Percentiles rank a stretch among this genome's conserved stretches.
These are phyloP conservation scores for Penicillium canescens DNA, from an alignment of 495 filamentous ascomycete genomes.

Conservation along the genomic window DNA sequence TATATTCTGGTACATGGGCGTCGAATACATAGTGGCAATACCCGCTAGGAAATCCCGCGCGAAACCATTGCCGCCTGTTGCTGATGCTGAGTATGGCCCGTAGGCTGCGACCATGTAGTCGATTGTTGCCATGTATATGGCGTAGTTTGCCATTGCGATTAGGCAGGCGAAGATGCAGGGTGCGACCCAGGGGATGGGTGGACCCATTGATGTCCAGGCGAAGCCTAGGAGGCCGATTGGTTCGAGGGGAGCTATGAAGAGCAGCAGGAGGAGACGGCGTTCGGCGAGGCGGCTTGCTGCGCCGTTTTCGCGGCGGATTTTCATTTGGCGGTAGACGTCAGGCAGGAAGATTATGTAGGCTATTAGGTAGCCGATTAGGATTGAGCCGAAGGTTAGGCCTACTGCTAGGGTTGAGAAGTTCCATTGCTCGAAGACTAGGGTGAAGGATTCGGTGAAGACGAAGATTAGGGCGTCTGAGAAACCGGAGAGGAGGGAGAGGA, in stretches of 20 bases:
- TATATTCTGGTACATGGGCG: slow-evolving; percentile 40
- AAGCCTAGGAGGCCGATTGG: slow-evolving; percentile 71
- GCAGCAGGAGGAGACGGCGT: slow-evolving; percentile 54
- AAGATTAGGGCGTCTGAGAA: slow-evolving; percentile 83
- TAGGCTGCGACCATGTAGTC: slow-evolving; percentile 86
- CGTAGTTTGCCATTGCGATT: slow-evolving; percentile 70
- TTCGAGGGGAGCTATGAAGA: slow-evolving; percentile 64
- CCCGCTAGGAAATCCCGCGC: slow-evolving; percentile 50
- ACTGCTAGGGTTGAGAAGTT: slow-evolving; percentile 53
- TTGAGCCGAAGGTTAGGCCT: slow-evolving; percentile 64
- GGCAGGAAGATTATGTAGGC: slow-evolving; percentile 66
- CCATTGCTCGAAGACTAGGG: slow-evolving; percentile 66
- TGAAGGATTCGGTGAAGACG: slow-evolving; percentile 71
- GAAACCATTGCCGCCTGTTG: slow-evolving; percentile 69
- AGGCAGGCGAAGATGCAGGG: slow-evolving; percentile 58
- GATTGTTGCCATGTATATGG: slow-evolving; percentile 78
- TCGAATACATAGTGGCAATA: slow-evolving; percentile 47
- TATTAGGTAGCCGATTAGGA: slow-evolving; percentile 65
- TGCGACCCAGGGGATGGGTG: slow-evolving; percentile 61
- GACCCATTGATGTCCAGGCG: slow-evolving; percentile 64
- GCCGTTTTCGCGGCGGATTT: slow-evolving; percentile 45
- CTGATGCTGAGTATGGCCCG: slow-evolving; percentile 75
- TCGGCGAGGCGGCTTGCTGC: slow-evolving; percentile 55
- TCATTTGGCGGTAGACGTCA: slow-evolving; percentile 55
- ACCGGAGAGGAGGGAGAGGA: slow-evolving; percentile 69